These are phyloP conservation scores for Mycosphaerella sp. DNA, from an alignment of 2,329 filamentous ascomycete genomes.

Conservation along the genomic window DNA sequence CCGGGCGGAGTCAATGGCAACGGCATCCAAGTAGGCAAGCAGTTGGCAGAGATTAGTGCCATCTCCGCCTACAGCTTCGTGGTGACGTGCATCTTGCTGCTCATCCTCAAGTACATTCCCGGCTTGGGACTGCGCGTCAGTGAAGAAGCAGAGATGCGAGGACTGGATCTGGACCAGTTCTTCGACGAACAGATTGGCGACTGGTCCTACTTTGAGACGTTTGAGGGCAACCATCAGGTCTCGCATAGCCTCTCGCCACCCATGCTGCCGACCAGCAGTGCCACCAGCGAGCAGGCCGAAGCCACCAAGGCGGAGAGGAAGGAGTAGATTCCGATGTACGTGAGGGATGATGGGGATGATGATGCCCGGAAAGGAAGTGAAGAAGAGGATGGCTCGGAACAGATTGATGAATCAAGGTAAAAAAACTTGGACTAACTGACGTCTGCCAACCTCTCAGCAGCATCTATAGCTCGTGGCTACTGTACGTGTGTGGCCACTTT, in stretches of 20 bases:
- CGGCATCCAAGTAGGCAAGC: slow-evolving; percentile 50
- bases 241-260: slow-evolving; percentile 23
- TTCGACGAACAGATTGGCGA: slow-evolving; percentile 50
- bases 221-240: slow-evolving; percentile 16
- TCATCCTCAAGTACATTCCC: slow-evolving; percentile 50
- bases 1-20: slow-evolving; percentile 50
- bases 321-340: background rate
- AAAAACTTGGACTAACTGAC: too few relatives aligned
- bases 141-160: slow-evolving; percentile 51
- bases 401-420: background rate
- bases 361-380: background rate
- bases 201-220: slow-evolving; percentile 26
- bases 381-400: background rate
- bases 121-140: slow-evolving; percentile 49
- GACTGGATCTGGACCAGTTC: slow-evolving; percentile 51
- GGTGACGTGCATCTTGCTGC: slow-evolving; percentile 47
- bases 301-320: slow-evolving; percentile 2
- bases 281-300: slow-evolving; percentile 9
- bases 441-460: too few relatives aligned
- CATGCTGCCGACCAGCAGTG: slow-evolving; percentile 12
- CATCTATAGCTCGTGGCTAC: too few relatives aligned
- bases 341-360: background rate
- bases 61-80: slow-evolving; percentile 50
- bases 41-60: slow-evolving; percentile 51
- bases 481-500: too few relatives aligned